These are phyloP conservation scores for Mallotus repandus DNA, from an alignment of 441 rosid species.

Conservation along the genomic window DNA sequence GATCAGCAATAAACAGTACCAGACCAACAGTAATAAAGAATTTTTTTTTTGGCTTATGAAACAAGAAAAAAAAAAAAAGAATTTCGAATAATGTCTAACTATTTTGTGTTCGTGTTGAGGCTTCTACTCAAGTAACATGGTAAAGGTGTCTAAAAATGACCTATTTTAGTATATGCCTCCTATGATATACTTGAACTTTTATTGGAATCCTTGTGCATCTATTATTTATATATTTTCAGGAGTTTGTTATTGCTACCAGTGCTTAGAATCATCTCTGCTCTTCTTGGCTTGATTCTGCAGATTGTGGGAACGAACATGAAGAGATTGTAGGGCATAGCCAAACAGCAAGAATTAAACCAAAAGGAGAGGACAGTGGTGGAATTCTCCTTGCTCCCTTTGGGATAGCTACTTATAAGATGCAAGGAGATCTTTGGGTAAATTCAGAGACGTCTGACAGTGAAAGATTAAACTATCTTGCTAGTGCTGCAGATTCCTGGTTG, in stretches of 20 bases:
- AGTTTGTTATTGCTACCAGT: background rate
- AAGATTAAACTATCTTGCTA: constrained; percentile 40
- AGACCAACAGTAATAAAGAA: too few relatives aligned
- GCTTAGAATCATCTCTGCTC: background rate
- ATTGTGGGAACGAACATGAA: constrained; percentile 28
- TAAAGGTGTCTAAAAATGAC: background rate
- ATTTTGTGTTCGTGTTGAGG: too few relatives aligned
- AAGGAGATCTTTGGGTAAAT: constrained; percentile 66
- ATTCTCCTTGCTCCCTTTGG: constrained; percentile 65
- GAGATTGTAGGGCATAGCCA: background rate
- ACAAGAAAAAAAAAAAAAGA: too few relatives aligned
- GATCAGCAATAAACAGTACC: too few relatives aligned
- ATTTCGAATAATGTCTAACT: too few relatives aligned
- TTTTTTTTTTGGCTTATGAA: too few relatives aligned
- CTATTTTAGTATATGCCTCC: background rate
- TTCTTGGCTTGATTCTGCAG: constrained; percentile 30
- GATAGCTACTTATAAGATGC: constrained; percentile 67
- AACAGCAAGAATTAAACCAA: background rate
- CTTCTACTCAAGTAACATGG: background rate
- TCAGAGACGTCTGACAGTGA: constrained; percentile 43
- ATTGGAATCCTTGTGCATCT: background rate
- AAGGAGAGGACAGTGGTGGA: constrained; percentile 23
- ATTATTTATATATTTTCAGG: background rate
- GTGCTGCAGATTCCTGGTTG: constrained; percentile 80
- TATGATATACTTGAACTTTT: background rate